Evolutionary conservation across 2,329 filamentous ascomycete species (phyloP), one percentile per base, ranked within the genome.

Genomic region (Monascus ruber): DNA sequence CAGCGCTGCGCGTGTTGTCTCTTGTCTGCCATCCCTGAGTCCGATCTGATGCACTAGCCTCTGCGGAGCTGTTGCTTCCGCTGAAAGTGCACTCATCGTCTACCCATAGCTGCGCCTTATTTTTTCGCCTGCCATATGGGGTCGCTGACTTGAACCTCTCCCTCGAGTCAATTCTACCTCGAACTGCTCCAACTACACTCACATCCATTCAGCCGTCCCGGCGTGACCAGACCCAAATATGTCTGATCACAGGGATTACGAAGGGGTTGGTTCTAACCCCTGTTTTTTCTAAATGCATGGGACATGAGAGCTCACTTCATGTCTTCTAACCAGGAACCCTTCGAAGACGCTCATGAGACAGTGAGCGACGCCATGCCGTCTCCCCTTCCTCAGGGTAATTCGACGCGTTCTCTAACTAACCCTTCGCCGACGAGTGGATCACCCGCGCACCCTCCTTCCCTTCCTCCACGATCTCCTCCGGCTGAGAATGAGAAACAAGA

Each of bases 291-390:
- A n/a, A n/a, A 36, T 29, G 29, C 5, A 31, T 38, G 34, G 25
- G 28, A 37, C 17, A 2, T 17, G 17, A 17, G 17, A 45, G 40
- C 33, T 46, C 43, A 48, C 39, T 31, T 35, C 10, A 6, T 36
- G 33, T 40, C 33, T 34, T 35, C n/a, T 26, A 32, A 42, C 17
- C 57, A 85, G 81, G 81, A 88, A 53, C 76, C 75, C 10, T 94
- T 93, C 55, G 85, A 94, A 65, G 86, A 94, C 70, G 86, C 85
- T 40, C 60, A 75, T 71, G 54, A 69, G 60, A 47, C 59, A 49
- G 45, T 56, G 49, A 47, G 26, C 42, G 40, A 45, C 6, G 6
- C 28, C 28, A 28, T 36, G 9, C 26, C 34, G 6, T 47, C 57
- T 39, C 51, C 54, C 31, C 54, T 62, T 24, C 56, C 58, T 34